Conservation (phyloP, 2,329 filamentous ascomycete genomes). For the Moelleriella libera region DNA sequence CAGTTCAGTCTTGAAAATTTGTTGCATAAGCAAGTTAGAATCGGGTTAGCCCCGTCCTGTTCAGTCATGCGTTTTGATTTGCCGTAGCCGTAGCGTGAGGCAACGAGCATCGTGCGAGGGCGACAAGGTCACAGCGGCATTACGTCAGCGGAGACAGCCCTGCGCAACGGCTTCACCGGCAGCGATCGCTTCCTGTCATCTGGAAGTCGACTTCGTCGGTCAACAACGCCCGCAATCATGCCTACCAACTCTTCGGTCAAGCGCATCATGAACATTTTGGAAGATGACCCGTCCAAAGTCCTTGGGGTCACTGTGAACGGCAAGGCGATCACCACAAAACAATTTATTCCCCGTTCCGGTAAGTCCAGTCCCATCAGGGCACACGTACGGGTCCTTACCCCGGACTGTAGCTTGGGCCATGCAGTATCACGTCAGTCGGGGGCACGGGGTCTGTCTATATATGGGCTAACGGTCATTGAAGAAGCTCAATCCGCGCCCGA, state of each 20-base stretch:
- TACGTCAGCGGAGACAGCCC: too few species aligned
- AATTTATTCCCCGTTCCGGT: conserved; percentile 24
- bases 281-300: conserved; percentile 6
- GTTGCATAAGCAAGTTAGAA: too few species aligned
- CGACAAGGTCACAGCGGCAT: too few species aligned
- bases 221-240: background rate
- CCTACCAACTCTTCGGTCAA: conserved; percentile 2
- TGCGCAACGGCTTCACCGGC: too few species aligned
- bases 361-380: conserved; percentile 46
- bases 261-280: conserved; percentile 2
- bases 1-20: too few species aligned
- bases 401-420: too few species aligned
- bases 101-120: too few species aligned
- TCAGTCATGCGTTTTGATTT: too few species aligned
- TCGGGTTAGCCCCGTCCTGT: too few species aligned
- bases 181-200: too few species aligned
- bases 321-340: background rate
- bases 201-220: background rate
- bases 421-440: background rate
- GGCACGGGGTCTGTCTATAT: conserved; percentile 25
- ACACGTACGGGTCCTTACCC: background rate
- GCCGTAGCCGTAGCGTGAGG: too few species aligned
- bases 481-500: background rate
- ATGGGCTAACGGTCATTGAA: conserved; percentile 15
- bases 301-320: conserved; percentile 5